Base-by-base conservation (phyloP, 1,284 basidiomycete species). In the Malassezia sympodialis region DNA sequence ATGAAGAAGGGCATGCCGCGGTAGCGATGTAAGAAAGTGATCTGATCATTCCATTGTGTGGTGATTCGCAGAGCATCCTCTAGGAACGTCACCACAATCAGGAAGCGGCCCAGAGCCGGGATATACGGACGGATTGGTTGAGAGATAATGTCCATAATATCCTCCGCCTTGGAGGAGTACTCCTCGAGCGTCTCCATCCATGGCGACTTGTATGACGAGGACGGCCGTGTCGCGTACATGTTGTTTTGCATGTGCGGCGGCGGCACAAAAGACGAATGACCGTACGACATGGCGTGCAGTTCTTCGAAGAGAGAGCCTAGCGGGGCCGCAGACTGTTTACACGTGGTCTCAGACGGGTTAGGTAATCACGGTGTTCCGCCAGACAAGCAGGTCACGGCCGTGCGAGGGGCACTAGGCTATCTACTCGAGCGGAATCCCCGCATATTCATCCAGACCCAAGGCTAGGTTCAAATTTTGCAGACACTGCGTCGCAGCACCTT, bases 401-500 rank as follows among this genome's bases (percentile, higher is more conserved):
- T 40, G 39, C 39, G 39, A 21, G 39, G 2, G 19, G 26, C 15
- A 30, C 26, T n/a, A n/a, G 30, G 47, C 39, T 30, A 21, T 39
- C 41, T 51, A 51, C 23, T 35, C 24, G 5, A 57, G 30, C 0
- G 61, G 83, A 58, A 96, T 90, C 5, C 90, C 91, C 1, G 84
- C 83, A 62, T 83, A 84, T 74, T 96, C 93, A 59, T 93, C 88
- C 67, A 87, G 88, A 12, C 93, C 93, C 28, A 98, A 80, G 2
- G 90, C 85, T 46, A 96, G 80, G 78, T 98, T 98, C 70, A 98
- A 77, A 76, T 98, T 98, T 86, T 96, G 76, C 26, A 98, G 73
- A 76, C 91, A 96, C 77, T 98, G 94, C 17, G 93, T 98, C 7
- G 93, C 93, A 44, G 93, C 94, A 10, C 93, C 93, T 76, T 98